These are phyloP conservation scores for Termitomyces sp. DNA, from an alignment of 768 basidiomycete species.

Conservation along the genomic window DNA sequence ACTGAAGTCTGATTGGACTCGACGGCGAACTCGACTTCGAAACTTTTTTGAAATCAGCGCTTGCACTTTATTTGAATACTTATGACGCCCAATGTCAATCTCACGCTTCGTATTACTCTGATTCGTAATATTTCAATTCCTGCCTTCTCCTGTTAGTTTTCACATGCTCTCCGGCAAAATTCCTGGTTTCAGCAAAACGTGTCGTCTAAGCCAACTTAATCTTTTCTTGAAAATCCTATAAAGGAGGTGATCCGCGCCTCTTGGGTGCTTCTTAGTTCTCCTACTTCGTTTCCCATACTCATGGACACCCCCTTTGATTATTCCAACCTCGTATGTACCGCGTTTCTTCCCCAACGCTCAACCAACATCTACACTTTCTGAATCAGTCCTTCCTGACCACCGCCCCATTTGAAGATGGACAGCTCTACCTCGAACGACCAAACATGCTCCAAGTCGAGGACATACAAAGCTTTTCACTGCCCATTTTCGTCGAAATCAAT, in stretches of 20 bases:
- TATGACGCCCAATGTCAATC: background rate
- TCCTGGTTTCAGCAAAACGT: background rate
- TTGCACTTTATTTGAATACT: background rate
- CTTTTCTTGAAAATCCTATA: background rate
- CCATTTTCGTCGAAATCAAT: slow-evolving; percentile 4
- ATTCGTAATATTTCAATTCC: background rate
- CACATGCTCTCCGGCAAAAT: background rate
- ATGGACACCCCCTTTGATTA: background rate
- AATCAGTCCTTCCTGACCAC: background rate
- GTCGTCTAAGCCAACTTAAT: background rate
- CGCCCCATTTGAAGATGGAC: background rate
- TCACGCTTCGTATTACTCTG: background rate
- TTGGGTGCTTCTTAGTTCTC: background rate
- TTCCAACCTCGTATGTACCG: background rate
- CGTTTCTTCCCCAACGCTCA: background rate
- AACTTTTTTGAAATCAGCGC: background rate
- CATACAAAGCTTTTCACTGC: background rate
- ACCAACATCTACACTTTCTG: background rate
- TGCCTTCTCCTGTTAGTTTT: background rate
- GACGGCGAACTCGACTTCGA: background rate
- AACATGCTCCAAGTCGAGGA: slow-evolving; percentile 1
- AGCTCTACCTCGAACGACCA: background rate
- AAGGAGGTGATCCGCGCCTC: background rate
- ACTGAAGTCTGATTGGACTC: background rate
- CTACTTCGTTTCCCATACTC: background rate